phyloP scores from a whole-genome alignment of 306 rosid genomes.

The Adenanthera pavonina region DNA sequence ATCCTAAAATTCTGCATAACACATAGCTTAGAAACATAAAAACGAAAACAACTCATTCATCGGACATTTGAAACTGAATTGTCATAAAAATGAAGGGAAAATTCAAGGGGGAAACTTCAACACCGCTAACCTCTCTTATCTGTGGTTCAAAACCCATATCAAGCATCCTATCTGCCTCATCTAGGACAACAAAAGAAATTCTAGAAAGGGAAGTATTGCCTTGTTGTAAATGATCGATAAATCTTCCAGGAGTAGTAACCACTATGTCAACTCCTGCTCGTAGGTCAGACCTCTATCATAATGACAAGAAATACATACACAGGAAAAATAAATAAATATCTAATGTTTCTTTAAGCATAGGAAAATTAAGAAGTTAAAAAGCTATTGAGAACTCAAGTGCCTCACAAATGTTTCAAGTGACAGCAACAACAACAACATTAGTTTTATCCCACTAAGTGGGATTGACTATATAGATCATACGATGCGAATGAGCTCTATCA shows the following conservation, averaged over 20 bases:
- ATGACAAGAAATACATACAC: conserved; percentile 34
- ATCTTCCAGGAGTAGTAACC: conserved; percentile 93
- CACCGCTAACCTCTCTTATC: conserved; percentile 69
- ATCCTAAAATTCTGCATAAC: background rate
- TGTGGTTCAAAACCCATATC: conserved; percentile 97
- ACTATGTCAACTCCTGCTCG: conserved; percentile 79
- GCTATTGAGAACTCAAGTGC: background rate
- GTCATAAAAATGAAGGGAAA: conserved; percentile 3
- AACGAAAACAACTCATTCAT: conserved; percentile 9
- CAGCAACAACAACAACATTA: background rate
- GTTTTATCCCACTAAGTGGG: too few relatives aligned
- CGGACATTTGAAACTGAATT: conserved; percentile 22
- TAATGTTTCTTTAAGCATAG: background rate
- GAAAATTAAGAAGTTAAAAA: background rate
- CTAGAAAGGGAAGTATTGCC: conserved; percentile 81
- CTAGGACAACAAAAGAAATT: conserved; percentile 82
- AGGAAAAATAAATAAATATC: conserved; percentile 14
- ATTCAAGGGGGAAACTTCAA: background rate
- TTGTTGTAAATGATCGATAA: conserved; percentile 89
- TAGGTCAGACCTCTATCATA: conserved; percentile 76
- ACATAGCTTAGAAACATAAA: background rate
- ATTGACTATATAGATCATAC: too few relatives aligned
- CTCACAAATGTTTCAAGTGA: background rate
- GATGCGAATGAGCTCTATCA: too few relatives aligned
- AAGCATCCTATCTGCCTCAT: conserved; percentile 94